phyloP scores from a whole-genome alignment of 2,329 filamentous ascomycete genomes.

The Pyrenophora teres region DNA sequence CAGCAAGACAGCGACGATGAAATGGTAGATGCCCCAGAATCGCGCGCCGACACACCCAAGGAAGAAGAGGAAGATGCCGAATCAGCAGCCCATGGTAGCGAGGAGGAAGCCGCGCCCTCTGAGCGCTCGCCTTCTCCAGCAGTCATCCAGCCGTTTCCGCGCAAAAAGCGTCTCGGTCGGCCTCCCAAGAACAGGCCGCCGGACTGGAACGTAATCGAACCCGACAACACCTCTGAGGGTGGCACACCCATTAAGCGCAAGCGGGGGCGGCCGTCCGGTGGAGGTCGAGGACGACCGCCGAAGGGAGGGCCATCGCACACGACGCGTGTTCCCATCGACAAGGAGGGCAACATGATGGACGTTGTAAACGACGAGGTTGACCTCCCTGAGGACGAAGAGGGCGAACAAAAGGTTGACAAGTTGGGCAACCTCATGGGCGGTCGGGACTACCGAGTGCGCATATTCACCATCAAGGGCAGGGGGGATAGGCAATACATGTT shows the following conservation, averaged over 20 bases:
- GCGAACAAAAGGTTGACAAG: slow-evolving; percentile 93
- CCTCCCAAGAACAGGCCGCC: slow-evolving; percentile 83
- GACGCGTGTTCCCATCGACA: slow-evolving; percentile 84
- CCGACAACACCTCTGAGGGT: slow-evolving; percentile 54
- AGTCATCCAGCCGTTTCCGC: slow-evolving; percentile 64
- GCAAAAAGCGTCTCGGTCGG: slow-evolving; percentile 77
- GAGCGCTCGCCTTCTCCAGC: slow-evolving; percentile 52
- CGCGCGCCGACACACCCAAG: slow-evolving; percentile 47
- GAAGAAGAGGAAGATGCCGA: slow-evolving; percentile 55
- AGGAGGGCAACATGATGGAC: slow-evolving; percentile 88
- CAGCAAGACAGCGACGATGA: slow-evolving; percentile 44
- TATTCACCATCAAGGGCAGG: slow-evolving; percentile 85
- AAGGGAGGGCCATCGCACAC: slow-evolving; percentile 75
- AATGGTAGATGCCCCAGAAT: slow-evolving; percentile 42
- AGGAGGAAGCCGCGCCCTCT: slow-evolving; percentile 51
- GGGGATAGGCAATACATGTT: slow-evolving; percentile 94
- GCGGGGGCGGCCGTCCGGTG: slow-evolving; percentile 55
- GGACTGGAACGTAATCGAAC: slow-evolving; percentile 68
- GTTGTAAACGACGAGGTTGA: slow-evolving; percentile 91
- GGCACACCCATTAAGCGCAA: slow-evolving; percentile 56
- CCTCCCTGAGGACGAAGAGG: slow-evolving; percentile 82
- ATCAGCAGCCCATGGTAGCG: slow-evolving; percentile 54
- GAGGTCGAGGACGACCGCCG: slow-evolving; percentile 72
- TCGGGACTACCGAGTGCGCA: slow-evolving; percentile 91
- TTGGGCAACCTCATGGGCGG: slow-evolving; percentile 79